Base-by-base conservation (phyloP, 1,284 basidiomycete genomes). In the Trametes pubescens region DNA sequence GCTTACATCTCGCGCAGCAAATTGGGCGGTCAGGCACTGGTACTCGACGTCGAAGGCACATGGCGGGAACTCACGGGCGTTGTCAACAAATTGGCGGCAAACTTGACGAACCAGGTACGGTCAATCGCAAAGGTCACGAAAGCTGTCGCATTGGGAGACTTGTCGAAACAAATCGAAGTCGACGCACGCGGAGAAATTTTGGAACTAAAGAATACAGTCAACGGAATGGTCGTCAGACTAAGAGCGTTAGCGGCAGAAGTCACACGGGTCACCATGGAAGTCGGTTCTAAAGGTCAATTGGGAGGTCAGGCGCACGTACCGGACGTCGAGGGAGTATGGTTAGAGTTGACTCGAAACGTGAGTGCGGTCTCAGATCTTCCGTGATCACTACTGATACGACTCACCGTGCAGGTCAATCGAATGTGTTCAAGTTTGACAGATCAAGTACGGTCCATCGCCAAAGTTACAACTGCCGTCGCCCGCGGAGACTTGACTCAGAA, bases 151-250 rank as follows among this genome's bases (percentile, higher is more conserved):
- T 82, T 92, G 65, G 98, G 98, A 53, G 98, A 99, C 80, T 81
- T 99, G 68, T 93, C 91, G 38, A 94, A 97, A 75, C 96, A 98
- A 75, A 99, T 99, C 71, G 95, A 97, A 61, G 96, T 99, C 71
- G 93, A 98, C 73, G 97, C 97, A 1, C 89, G 92, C 48, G 97
- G 98, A 44, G 98, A 99, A 79, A 98, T 99, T 60, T 83, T 98
- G 58, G 97, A 99, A 78, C 82, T 99, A 74, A 99, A 99, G 81
- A 95, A 96, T 66, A 99, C 96, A 40, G 96, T 99, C 77, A 99
- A 99, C 75, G 93, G 93, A 77, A 99, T 98, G 98, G 95, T 97
- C 48, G 90, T 96, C 68, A 84, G 93, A 73, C 83, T 99, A 40
- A 87, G 96, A 60, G 87, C 93, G 62, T 81, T 99, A 64, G 96